Base-by-base conservation (phyloP, 768 basidiomycete species). In the Boletus pseudo-olivaceus region DNA sequence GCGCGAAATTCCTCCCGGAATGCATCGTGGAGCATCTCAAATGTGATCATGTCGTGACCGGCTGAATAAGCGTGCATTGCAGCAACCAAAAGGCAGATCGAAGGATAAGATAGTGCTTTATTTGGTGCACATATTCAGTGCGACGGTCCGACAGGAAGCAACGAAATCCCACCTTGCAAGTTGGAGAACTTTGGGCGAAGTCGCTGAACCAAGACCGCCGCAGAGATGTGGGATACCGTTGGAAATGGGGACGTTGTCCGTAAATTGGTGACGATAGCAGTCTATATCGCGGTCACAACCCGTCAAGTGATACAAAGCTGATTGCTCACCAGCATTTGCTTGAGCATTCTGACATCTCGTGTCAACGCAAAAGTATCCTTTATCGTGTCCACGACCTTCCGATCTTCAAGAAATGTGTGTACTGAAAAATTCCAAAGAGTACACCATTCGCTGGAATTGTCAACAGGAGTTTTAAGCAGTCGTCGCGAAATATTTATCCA, bases 21-120 rank as follows among this genome's bases (percentile, higher is more conserved):
- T 32, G 78, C 76, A 49, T 91, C 89, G 57, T 88, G 79, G 8
- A 96, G 79, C 85, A 95, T 93, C 62, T 95, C 92, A 65, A 98
- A 96, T 30, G 90, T 98, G 71, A 97, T 85, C 14, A 74, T 73
- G 19, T 87, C 78, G 55, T 93, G 87, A 0, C 94, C 94, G 7
- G 83, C 82, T 10, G 84, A 85, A 26, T 83, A 73, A 5, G 84
- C 78, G 64, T 97, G 95, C 63, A 85, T 79, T 14, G 84, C 79
- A n/a, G 94, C 88, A 55, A 98, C 87, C 40, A 97, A 79, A 30
- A 96, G 78, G 64, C 91, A 93, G 19, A 93, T 70, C 3, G 82
- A 75, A 8, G 94, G 89, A 65, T 95, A 92, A 19, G 91, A 74
- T 20, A 94, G 67, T 51, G 77, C 90, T 93, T 61, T 17, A 52